Evolutionary conservation across 352 stramenopile genomes (phyloP), one percentile per base, ranked within the genome.

Genomic region (Globisporangium takayamanum): DNA sequence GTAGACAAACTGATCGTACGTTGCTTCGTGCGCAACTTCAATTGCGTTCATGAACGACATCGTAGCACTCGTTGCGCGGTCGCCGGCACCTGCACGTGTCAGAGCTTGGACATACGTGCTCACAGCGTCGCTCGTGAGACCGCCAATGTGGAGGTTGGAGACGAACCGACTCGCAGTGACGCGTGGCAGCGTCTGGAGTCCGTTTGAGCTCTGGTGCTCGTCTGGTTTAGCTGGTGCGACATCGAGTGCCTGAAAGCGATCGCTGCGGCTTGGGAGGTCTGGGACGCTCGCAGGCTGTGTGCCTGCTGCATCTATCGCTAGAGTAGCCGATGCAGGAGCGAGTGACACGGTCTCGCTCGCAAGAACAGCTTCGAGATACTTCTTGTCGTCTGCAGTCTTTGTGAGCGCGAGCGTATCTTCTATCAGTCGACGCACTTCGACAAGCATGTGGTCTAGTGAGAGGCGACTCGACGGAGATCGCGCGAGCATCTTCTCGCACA

Each of bases 1-100:
- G 57, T 80, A 87, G 39, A 87, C 64, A 36, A 82, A 84, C 50
- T 85, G 74, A n/a, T 56, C 54, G 56, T 81, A 84, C 41, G 61
- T n/a, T 11, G 55, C 50, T 33, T 81, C 73, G 57, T 79, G 57
- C 30, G 67, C 59, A 44, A 62, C 54, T 61, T 84, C 72, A 22
- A 79, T 69, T 3, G 53, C 53, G 5, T 72, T 58, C 54, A 76
- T 74, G 20, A 57, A 64, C 18, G 62, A 25, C 26, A 73, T 61
- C n/a, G 67, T 65, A 44, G 50, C 50, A 11, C 57, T 57, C 41
- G 72, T 69, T 18, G 59, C 59, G 28, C 59, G 54, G 25, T 64
- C 44, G 10, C 59, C 59, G 5, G 18, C 62, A 25, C 53, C 63
- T 15, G 53, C 53, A 25, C 39, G 44, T 11, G 39, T 36, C 33